A percentile compares a stretch with the other conserved stretches of the same genome.
phyloP scores from a whole-genome alignment of 345 rosid genomes.

The Hevea brasiliensis region DNA sequence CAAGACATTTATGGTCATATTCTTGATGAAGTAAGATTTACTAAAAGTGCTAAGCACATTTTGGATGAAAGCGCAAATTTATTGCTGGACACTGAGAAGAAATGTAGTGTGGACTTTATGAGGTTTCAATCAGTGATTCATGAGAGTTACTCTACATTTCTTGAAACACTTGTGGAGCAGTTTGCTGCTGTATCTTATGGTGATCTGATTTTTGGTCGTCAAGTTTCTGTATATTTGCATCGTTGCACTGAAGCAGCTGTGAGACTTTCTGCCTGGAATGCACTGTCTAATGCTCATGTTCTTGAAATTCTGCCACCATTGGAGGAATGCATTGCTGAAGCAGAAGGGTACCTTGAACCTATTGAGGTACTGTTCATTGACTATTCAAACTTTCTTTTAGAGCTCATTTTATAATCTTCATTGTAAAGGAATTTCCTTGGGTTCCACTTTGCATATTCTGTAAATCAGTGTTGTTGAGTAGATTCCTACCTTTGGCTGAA shows the following conservation, averaged over 20 bases:
- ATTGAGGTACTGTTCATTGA: constrained; percentile 52
- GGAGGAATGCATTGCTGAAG: constrained; percentile 59
- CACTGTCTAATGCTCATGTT: constrained; percentile 57
- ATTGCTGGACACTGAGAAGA: constrained; percentile 23
- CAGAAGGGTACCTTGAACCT: constrained; percentile 80
- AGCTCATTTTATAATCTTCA: not conserved
- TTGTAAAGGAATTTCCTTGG: not conserved
- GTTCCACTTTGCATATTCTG: not conserved
- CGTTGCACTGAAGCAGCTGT: constrained; percentile 59
- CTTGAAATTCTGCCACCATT: constrained; percentile 82
- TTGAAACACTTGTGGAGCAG: constrained; percentile 78
- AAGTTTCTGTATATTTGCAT: constrained; percentile 72
- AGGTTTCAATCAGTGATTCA: constrained; percentile 68
- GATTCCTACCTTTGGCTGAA: not conserved
- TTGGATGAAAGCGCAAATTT: constrained; percentile 9
- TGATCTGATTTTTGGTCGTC: constrained; percentile 67
- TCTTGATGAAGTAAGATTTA: constrained; percentile 50
- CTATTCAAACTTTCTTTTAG: not conserved
- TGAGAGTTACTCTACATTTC: constrained; percentile 67
- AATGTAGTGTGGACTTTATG: constrained; percentile 37
- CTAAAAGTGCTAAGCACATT: constrained; percentile 9
- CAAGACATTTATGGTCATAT: constrained; percentile 70
- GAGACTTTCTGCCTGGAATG: constrained; percentile 75
- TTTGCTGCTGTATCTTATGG: constrained; percentile 82
- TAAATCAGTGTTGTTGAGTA: not conserved